Base-by-base conservation (phyloP, 2,329 filamentous ascomycete genomes). In the Exophiala mesophila region DNA sequence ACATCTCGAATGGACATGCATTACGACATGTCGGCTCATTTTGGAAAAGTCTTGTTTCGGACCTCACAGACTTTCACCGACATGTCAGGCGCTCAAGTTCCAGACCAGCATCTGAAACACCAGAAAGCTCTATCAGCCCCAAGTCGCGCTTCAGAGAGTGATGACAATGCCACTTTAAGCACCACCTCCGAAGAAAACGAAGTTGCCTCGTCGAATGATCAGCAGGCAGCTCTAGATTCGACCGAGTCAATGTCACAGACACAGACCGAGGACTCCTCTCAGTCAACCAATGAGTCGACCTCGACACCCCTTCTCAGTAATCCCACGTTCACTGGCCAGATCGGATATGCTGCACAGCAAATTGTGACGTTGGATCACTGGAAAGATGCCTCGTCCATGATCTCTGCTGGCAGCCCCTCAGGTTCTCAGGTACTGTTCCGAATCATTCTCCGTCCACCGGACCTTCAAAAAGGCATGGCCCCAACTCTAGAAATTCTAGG, bases 21-120 rank as follows among this genome's bases (percentile, higher is more conserved):
- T 20, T 36, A 18, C 30, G 38, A 51, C 7, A 6, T 48, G 8
- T 33, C 36, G 8, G 48, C 39, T 10, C 24, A 32, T 13, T 41
- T 51, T 34, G 48, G 48, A 3, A 37, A 42, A 20, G 42, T 42
- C 17, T 39, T 51, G 16, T 41, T 32, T 12, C 37, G 36, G 35
- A 41, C 5, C 6, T 24, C 20, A 12, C 38, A 13, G 29, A 16
- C 2, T 12, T 12, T 16, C 7, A 7, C n/a, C 4, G 16, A 26
- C 28, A 7, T n/a, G 13, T 9, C 19, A 7, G 37, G 19, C 18
- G 21, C 6, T 7, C 7, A 15, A 13, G 18, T 19, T 13, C 7
- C 12, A 13, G 16, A 34, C 12, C 12, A 9, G 10, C 7, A 4
- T 18, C 6, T 19, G 18, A 10, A 18, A 10, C 21, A 9, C 28